phyloP scores from a whole-genome alignment of 495 filamentous ascomycete species.

The Tuber umbilicatum region DNA sequence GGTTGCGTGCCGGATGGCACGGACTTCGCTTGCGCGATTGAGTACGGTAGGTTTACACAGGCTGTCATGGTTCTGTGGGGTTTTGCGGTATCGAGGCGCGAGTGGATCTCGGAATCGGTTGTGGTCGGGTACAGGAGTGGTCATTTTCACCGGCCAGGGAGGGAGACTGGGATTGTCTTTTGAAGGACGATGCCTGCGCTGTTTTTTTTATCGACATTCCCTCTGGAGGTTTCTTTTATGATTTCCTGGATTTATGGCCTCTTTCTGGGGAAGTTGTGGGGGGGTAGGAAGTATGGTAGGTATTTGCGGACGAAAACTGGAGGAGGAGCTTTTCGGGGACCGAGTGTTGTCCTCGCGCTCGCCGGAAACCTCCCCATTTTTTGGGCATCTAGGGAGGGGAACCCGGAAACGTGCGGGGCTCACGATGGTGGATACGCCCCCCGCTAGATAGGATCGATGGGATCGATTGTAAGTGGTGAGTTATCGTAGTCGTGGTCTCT shows the following conservation, averaged over 20 bases:
- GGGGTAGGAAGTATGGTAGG: not conserved
- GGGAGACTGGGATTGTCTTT: constrained; percentile 48
- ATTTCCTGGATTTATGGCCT: not conserved
- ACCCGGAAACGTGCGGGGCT: not conserved
- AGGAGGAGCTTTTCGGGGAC: too few species aligned
- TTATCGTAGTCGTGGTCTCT: not conserved
- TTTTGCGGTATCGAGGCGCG: too few species aligned
- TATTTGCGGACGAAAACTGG: too few species aligned
- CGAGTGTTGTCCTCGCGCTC: not conserved
- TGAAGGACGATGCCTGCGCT: constrained; percentile 4
- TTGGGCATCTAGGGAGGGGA: not conserved
- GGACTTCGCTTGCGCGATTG: constrained; percentile 48
- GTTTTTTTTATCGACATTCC: not conserved
- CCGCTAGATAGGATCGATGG: too few species aligned
- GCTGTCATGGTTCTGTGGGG: too few species aligned
- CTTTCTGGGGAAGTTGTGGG: not conserved
- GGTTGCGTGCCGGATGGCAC: constrained; percentile 47
- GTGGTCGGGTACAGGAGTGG: constrained; percentile 57
- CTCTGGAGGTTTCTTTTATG: not conserved
- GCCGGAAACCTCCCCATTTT: not conserved
- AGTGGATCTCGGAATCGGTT: constrained; percentile 54
- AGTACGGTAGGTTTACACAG: constrained; percentile 52
- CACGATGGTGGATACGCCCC: not conserved
- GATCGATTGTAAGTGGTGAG: not conserved
- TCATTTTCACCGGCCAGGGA: too few species aligned